These are phyloP conservation scores for Diaporthe sp. DNA, from an alignment of 2,329 filamentous ascomycete genomes.

Conservation along the genomic window DNA sequence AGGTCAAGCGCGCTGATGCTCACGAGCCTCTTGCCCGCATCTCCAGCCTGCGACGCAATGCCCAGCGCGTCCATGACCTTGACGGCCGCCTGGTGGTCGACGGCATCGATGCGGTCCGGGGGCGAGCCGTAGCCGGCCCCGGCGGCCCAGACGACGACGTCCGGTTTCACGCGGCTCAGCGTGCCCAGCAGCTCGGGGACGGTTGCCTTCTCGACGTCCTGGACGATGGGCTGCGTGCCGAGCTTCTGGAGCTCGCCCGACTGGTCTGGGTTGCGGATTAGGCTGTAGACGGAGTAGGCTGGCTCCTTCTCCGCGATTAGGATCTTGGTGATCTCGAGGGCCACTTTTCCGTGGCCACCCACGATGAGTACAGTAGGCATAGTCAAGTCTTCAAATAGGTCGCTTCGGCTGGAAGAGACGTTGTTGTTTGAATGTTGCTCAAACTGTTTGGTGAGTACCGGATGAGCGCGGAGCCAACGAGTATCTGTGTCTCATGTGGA, in stretches of 20 bases:
- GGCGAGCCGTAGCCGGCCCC: conserved; percentile 49
- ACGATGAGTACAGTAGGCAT: conserved; percentile 38
- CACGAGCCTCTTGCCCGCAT: conserved; percentile 58
- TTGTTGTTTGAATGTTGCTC: not conserved
- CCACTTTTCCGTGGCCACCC: conserved; percentile 40
- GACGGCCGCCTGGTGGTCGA: conserved; percentile 62
- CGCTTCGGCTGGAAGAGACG: too few species aligned
- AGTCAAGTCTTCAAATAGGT: not conserved
- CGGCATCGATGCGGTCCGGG: conserved; percentile 56
- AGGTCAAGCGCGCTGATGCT: conserved; percentile 61
- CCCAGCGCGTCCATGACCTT: conserved; percentile 60
- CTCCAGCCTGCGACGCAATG: conserved; percentile 49
- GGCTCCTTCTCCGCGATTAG: conserved; percentile 32
- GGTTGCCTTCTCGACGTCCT: conserved; percentile 56
- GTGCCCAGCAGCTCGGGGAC: conserved; percentile 54
- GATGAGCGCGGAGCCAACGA: too few species aligned
- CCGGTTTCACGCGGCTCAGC: conserved; percentile 52
- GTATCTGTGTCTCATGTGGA: not conserved
- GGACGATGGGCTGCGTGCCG: conserved; percentile 58
- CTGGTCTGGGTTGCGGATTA: conserved; percentile 52
- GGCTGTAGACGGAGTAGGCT: conserved; percentile 44
- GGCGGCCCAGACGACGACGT: conserved; percentile 52
- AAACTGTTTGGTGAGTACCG: not conserved
- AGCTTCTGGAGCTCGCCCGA: conserved; percentile 52
- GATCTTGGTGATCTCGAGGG: conserved; percentile 37